Conservation (phyloP, 331 rosid species). For the Phaseolus coccineus region DNA sequence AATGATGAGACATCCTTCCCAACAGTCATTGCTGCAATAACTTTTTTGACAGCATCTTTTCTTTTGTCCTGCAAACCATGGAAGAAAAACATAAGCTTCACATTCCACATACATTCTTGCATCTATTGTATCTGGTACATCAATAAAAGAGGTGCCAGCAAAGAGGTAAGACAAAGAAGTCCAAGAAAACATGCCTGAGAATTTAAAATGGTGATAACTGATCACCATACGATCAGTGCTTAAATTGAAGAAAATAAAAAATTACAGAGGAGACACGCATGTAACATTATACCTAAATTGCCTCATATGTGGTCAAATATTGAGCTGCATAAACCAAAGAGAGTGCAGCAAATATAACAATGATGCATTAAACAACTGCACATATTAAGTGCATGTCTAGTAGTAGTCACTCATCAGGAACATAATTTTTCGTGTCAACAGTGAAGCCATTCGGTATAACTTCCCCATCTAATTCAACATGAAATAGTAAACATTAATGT, state of each 20-base stretch:
- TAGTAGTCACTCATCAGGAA: background rate
- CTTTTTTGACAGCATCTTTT: constrained; percentile 96
- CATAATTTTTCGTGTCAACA: background rate
- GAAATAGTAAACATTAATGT: background rate
- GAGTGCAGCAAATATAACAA: background rate
- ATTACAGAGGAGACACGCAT: too few relatives aligned
- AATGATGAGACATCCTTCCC: constrained; percentile 96
- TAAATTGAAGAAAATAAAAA: constrained; percentile 11
- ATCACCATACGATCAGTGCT: background rate
- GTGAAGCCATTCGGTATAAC: background rate
- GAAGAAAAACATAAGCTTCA: background rate
- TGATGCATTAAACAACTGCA: background rate
- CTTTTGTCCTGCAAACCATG: constrained; percentile 77
- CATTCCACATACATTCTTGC: constrained; percentile 21
- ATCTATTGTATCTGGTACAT: background rate
- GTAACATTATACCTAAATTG: background rate
- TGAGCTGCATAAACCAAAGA: background rate
- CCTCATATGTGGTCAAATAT: background rate
- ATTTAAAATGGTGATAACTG: constrained; percentile 5
- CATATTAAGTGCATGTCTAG: background rate
- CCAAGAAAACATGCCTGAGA: background rate
- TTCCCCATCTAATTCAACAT: background rate
- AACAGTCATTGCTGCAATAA: constrained; percentile 96
- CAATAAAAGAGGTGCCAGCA: constrained; percentile 3
- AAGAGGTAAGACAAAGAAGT: constrained; percentile 31